Base-by-base conservation (phyloP, 371 early-diverging fungal genomes). In the Choanephora cucurbitarum region DNA sequence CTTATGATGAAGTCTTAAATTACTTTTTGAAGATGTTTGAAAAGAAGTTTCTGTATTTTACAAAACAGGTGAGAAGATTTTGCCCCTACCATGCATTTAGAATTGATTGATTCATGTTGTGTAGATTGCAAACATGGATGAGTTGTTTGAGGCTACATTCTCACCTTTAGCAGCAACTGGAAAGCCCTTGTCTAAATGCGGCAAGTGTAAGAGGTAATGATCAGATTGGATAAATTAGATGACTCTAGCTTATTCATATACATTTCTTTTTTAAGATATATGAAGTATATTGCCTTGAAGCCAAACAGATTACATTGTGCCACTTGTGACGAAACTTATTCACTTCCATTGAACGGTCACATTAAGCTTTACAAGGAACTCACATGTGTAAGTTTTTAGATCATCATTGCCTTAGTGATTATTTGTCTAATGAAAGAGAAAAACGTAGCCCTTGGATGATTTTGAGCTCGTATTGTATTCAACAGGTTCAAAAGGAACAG, bases 141-240 rank as follows among this genome's bases (percentile, higher is more conserved):
- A 77, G 51, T 49, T 81, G 9, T 81, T 81, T 60, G 82, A 81
- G 59, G 82, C 80, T 1, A 80, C 82, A 1, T 81, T 78, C 33
- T 78, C 78, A 0, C 68, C 81, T 18, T 57, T 81, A 1, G 77
- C 80, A 24, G 70, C 73, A 14, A 72, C 81, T 0, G 82, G 83
- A 3, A 66, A 61, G 55, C 63, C 72, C 6, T 32, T 82, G 5
- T 79, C 83, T 4, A 83, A 80, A 49, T 82, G 82, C 48, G 83
- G 82, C 28, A 77, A 73, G 60, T 82, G 83, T 57, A 72, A 73
- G 59, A 56, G 81, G 67, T 79, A 69, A 49, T 37, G 32, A 32
- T 45, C 23, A 28, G 31, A 43, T 8, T 14, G 23, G n/a, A n/a
- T n/a, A n/a, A n/a, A n/a, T n/a, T n/a, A n/a, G n/a, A n/a, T n/a